Evolutionary conservation across 2,329 filamentous ascomycete species (phyloP).

Genomic region (Ophiostoma fasciatum): DNA sequence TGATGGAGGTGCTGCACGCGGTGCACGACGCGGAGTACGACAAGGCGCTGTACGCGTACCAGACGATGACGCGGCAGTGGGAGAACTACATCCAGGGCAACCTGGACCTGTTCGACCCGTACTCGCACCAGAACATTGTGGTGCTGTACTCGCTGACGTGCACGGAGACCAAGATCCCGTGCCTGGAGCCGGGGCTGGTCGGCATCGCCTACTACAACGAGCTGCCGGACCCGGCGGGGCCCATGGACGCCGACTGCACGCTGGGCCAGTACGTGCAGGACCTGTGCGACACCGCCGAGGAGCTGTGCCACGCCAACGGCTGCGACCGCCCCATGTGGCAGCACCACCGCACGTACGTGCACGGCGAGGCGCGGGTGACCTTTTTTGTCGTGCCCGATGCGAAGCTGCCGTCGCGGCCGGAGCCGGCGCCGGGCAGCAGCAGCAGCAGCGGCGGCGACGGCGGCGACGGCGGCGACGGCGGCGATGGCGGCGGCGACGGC

Average conservation of each 20-base stretch:
- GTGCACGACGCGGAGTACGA: conserved; percentile 96
- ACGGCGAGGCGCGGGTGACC: conserved; percentile 86
- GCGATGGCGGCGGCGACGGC: conserved; percentile 16
- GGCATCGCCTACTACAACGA: conserved; percentile 91
- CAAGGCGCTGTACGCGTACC: conserved; percentile 83
- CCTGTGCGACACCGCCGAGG: conserved; percentile 59
- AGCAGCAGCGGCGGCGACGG: background rate
- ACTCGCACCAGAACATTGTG: conserved; percentile 90
- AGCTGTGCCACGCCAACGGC: conserved; percentile 66
- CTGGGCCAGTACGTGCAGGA: conserved; percentile 93
- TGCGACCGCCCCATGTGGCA: conserved; percentile 83
- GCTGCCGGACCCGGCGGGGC: conserved; percentile 48
- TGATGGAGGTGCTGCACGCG: conserved; percentile 85
- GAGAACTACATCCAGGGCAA: conserved; percentile 87
- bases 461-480: background rate
- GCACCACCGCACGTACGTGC: conserved; percentile 92
- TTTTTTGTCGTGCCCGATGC: conserved; percentile 63
- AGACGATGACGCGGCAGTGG: conserved; percentile 91
- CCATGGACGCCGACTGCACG: conserved; percentile 74
- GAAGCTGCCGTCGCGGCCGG: conserved; percentile 31
- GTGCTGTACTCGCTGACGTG: conserved; percentile 90
- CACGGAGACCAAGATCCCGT: conserved; percentile 85
- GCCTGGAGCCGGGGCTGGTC: conserved; percentile 78
- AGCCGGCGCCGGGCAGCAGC: background rate
- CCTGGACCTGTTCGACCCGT: conserved; percentile 81